Percentiles rank a stretch among this genome's conserved stretches.
These are phyloP conservation scores for Lachnellula hyalina DNA, from an alignment of 2,329 filamentous ascomycete species.

Conservation along the genomic window DNA sequence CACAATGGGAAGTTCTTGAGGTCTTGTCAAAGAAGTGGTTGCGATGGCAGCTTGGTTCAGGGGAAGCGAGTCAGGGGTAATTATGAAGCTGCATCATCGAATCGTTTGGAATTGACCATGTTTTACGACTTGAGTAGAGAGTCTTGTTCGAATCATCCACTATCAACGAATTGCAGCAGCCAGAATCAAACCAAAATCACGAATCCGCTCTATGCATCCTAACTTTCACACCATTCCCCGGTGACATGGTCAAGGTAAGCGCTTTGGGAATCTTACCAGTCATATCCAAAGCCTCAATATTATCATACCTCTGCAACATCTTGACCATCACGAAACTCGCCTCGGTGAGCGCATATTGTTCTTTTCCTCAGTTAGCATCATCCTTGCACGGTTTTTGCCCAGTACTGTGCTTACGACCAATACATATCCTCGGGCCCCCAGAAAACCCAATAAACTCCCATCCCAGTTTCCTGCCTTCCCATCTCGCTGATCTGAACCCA, in stretches of 20 bases:
- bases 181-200: background rate
- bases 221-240: conserved; percentile 21
- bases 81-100: no score
- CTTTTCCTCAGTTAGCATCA: conserved; percentile 3
- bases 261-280: conserved; percentile 13
- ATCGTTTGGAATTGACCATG: no score
- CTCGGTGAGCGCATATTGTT: conserved; percentile 32
- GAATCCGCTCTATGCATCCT: conserved; percentile 17
- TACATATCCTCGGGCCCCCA: conserved; percentile 61
- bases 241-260: conserved; percentile 15
- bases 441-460: conserved; percentile 78
- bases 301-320: conserved; percentile 30
- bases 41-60: no score
- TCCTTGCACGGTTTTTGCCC: background rate
- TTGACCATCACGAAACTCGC: conserved; percentile 28
- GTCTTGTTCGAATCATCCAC: no score
- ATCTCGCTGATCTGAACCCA: conserved; percentile 68
- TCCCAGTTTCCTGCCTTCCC: conserved; percentile 56
- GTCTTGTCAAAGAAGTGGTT: no score
- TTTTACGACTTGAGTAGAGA: no score
- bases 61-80: no score
- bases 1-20: no score
- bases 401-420: conserved; percentile 44
- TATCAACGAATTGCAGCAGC: no score
- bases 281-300: conserved; percentile 19